phyloP scores from a whole-genome alignment of 176 grass and related monocot species.

The Aegilops tauschii region DNA sequence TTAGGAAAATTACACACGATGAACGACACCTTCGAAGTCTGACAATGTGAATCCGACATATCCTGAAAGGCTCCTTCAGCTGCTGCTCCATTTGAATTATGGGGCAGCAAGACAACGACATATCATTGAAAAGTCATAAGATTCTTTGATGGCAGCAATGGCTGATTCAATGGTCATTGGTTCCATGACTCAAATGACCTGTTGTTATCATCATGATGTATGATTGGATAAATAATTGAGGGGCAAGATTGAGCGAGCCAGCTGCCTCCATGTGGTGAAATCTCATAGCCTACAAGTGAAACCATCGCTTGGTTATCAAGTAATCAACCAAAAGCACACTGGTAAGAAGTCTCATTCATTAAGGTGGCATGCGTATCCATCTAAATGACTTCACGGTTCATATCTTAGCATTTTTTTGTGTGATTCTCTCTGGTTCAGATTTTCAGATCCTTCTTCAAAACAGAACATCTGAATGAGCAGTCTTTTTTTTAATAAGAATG shows the following conservation, averaged over 20 bases:
- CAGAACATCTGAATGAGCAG: background rate
- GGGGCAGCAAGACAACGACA: background rate
- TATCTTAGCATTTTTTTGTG: background rate
- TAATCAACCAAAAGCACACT: background rate
- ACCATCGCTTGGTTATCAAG: background rate
- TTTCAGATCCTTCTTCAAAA: background rate
- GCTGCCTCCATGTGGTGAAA: background rate
- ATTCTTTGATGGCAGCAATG: background rate
- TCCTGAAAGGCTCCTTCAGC: background rate
- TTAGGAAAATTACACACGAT: background rate
- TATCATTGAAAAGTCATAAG: background rate
- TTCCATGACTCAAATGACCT: background rate
- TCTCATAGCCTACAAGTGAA: background rate
- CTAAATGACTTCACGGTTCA: background rate
- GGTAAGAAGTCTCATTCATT: conserved; percentile 1
- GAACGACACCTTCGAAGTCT: background rate
- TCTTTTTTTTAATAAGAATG: background rate
- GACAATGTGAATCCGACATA: background rate
- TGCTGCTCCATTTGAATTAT: background rate
- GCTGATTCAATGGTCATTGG: background rate
- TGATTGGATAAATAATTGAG: background rate
- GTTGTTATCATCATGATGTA: background rate
- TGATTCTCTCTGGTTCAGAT: background rate
- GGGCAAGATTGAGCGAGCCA: background rate
- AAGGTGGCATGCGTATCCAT: background rate